phyloP scores from a whole-genome alignment of 2,329 filamentous ascomycete species.

The Fusarium pseudonygamai region DNA sequence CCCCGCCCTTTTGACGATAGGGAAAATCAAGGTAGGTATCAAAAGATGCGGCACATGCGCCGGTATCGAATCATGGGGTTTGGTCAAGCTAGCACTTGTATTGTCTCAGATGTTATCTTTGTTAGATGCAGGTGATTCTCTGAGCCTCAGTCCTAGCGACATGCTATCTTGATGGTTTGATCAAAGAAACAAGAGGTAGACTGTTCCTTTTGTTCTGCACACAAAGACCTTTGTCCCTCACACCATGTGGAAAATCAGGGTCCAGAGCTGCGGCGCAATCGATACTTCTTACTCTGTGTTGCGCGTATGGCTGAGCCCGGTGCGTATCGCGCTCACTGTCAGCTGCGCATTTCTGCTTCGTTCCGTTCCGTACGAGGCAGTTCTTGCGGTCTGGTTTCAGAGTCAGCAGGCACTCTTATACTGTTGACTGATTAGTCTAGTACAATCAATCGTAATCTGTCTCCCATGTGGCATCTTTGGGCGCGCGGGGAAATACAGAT shows the following conservation, averaged over 20 bases:
- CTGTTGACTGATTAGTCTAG: neutral
- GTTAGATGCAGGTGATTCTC: slow-evolving; percentile 26
- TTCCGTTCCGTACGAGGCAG: slow-evolving; percentile 1
- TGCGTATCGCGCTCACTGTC: slow-evolving; percentile 1
- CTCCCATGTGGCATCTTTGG: slow-evolving; percentile 16
- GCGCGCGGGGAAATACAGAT: slow-evolving; percentile 7
- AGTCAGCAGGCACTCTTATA: slow-evolving; percentile 7
- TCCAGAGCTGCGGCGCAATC: slow-evolving; percentile 18
- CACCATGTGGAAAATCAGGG: slow-evolving; percentile 16
- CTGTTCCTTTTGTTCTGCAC: neutral
- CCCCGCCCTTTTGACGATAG: neutral
- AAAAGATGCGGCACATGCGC: slow-evolving; percentile 27
- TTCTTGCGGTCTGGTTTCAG: slow-evolving; percentile 6
- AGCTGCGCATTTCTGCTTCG: slow-evolving; percentile 19
- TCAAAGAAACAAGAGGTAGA: neutral
- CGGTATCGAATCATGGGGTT: slow-evolving; percentile 33
- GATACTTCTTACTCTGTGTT: neutral
- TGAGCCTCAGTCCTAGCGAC: slow-evolving; percentile 8
- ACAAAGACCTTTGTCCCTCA: neutral
- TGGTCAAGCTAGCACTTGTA: slow-evolving; percentile 6
- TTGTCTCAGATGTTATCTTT: slow-evolving; percentile 27
- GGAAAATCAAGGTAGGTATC: neutral
- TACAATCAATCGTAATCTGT: neutral
- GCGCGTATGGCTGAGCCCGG: slow-evolving; percentile 9
- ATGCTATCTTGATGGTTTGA: neutral